Percentiles rank a stretch among this genome's conserved stretches.
Evolutionary conservation across 2,329 filamentous ascomycete genomes (phyloP).

Genomic region (Geosmithia flava): DNA sequence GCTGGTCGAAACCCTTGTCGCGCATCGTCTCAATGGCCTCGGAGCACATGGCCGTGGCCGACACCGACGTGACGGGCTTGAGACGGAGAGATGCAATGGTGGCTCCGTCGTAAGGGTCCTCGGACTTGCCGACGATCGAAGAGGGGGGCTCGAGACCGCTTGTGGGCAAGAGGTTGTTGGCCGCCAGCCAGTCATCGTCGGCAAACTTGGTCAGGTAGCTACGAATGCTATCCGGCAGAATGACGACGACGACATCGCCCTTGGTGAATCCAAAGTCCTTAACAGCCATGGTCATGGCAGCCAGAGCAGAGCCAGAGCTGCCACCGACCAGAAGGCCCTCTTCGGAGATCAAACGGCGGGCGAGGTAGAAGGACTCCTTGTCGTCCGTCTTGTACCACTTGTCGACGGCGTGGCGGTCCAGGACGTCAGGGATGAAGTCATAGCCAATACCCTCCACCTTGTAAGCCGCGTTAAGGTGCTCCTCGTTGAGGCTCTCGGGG

Average conservation of each 20-base stretch:
- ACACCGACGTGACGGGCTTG: slow-evolving; percentile 85
- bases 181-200: slow-evolving; percentile 97
- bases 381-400: slow-evolving; percentile 99
- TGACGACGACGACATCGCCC: slow-evolving; percentile 78
- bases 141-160: slow-evolving; percentile 35
- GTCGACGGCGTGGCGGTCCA: slow-evolving; percentile 69
- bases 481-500: slow-evolving; percentile 67
- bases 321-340: slow-evolving; percentile 91
- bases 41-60: slow-evolving; percentile 57
- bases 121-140: slow-evolving; percentile 19
- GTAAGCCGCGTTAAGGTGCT: slow-evolving; percentile 72
- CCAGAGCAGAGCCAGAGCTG: slow-evolving; percentile 85
- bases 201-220: slow-evolving; percentile 98
- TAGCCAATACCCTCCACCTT: slow-evolving; percentile 99
- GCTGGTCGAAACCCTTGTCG: slow-evolving; percentile 94
- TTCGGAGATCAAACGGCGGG: slow-evolving; percentile 82
- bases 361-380: slow-evolving; percentile 77
- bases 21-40: slow-evolving; percentile 97
- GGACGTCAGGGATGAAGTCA: slow-evolving; percentile 92
- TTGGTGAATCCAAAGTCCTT: slow-evolving; percentile 67
- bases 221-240: slow-evolving; percentile 90
- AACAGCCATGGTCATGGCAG: slow-evolving; percentile 64
- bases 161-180: slow-evolving; percentile 78
- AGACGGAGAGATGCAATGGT: slow-evolving; percentile 75
- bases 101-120: slow-evolving; percentile 62